phyloP scores from a whole-genome alignment of 495 filamentous ascomycete genomes.

The Annulohypoxylon stygium region DNA sequence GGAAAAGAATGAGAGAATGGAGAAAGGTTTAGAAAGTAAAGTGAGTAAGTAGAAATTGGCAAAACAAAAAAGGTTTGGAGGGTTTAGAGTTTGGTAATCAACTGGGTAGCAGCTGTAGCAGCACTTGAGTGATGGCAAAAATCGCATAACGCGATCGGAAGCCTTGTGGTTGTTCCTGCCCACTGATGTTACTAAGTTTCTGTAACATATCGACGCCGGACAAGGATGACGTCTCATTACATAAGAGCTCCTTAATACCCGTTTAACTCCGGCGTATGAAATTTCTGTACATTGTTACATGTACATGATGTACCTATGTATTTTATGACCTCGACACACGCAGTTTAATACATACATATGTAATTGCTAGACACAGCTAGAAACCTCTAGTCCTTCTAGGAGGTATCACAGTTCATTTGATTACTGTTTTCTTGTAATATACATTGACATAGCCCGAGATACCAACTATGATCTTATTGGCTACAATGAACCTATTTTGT shows the following conservation, averaged over 20 bases:
- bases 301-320: background rate
- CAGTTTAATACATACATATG: too few species aligned
- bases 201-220: background rate
- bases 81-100: background rate
- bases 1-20: background rate
- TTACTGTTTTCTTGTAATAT: conserved; percentile 14
- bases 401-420: conserved; percentile 14
- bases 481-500: background rate
- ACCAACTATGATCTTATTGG: background rate
- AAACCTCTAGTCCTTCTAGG: background rate
- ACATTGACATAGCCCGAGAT: conserved; percentile 13
- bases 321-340: too few species aligned
- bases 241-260: conserved; percentile 1
- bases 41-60: background rate
- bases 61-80: background rate
- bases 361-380: background rate
- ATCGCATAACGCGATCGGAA: conserved; percentile 28
- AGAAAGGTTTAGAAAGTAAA: background rate
- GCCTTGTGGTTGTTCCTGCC: conserved; percentile 27
- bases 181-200: conserved; percentile 2
- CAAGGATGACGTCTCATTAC: conserved; percentile 42
- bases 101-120: background rate
- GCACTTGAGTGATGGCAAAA: conserved; percentile 19
- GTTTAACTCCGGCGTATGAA: conserved; percentile 13
- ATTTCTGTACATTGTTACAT: conserved; percentile 1